Base-by-base conservation (phyloP, 1,284 basidiomycete genomes). In the Cutaneotrichosporon mucoides region DNA sequence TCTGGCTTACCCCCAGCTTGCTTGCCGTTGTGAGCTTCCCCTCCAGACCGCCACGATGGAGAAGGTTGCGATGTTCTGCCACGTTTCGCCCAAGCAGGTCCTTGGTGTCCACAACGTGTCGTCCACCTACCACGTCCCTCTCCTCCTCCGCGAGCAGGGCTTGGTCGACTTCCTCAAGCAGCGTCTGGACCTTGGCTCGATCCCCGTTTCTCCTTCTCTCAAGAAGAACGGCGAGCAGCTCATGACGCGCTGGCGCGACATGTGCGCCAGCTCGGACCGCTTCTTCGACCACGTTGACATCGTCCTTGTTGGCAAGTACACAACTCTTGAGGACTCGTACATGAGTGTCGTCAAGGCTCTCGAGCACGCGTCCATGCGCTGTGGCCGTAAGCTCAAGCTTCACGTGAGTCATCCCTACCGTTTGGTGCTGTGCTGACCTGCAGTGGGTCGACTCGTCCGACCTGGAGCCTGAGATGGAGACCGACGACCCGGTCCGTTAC, bases 21-120 rank as follows among this genome's bases (percentile, higher is more conserved):
- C 95, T 0, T 97, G 95, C 74, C 88, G 95, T 62, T 84, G 83
- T 67, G 80, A 81, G 56, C 70, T 78, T 47, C 79, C 89, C 1
- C 83, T 99, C 13, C 86, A 90, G 57, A 83, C 84, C 4, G 83
- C 88, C 0, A 95, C 95, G 47, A 96, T 94, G 79, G 84, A 88
- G 71, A 99, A 99, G 78, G 94, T 99, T 49, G 93, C 92, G 64
- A 98, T 99, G 94, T 99, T 99, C 84, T 99, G 95, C 79, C 96
- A 99, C 74, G 95, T 99, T 65, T 82, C 86, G 1, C 84, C 89
- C 5, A 88, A 93, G 71, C 96, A 99, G 77, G 96, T 99, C 45
- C 84, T 99, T 59, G 95, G 92, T 57, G 91, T 99, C 11, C 95
- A 98, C 78, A 93, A 99, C 73, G 92, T 99, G 44, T 86, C 88